Evolutionary conservation across 768 basidiomycete species (phyloP).

Genomic region (Saitozyma podzolica): DNA sequence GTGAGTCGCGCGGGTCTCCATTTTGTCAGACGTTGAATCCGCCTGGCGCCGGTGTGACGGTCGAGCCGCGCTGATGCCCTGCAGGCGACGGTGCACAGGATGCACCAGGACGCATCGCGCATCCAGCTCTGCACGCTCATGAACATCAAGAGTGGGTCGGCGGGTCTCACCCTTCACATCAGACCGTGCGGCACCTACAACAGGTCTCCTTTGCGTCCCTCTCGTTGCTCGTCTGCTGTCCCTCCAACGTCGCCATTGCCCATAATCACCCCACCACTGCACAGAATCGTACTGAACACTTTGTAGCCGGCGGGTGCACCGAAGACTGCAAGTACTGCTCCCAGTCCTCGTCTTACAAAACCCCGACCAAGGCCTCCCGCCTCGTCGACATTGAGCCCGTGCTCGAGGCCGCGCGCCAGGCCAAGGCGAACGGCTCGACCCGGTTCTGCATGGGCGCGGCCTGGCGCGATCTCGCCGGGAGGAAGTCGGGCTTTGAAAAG

Average conservation of each 20-base stretch:
- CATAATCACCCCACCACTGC: background rate
- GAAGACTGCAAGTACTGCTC: slow-evolving; percentile 99
- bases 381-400: slow-evolving; percentile 89
- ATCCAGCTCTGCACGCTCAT: slow-evolving; percentile 95
- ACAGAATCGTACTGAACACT: background rate
- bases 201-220: background rate
- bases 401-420: slow-evolving; percentile 84
- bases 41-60: slow-evolving; percentile 21
- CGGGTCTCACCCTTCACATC: background rate
- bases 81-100: slow-evolving; percentile 70
- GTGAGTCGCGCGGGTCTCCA: slow-evolving; percentile 47
- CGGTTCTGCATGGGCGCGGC: slow-evolving; percentile 99
- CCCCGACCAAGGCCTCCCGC: slow-evolving; percentile 81
- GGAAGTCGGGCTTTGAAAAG: slow-evolving; percentile 88
- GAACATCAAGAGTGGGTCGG: slow-evolving; percentile 90
- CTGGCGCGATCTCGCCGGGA: slow-evolving; percentile 90
- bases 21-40: background rate
- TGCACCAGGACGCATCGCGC: slow-evolving; percentile 82
- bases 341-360: slow-evolving; percentile 90
- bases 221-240: background rate
- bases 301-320: slow-evolving; percentile 82
- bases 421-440: slow-evolving; percentile 94
- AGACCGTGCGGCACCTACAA: background rate
- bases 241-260: too few relatives aligned
- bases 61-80: slow-evolving; percentile 10